A percentile compares a stretch with the other conserved stretches of the same genome.
Conservation (phyloP, 1,284 basidiomycete species). For the Cronartium ribicola region DNA sequence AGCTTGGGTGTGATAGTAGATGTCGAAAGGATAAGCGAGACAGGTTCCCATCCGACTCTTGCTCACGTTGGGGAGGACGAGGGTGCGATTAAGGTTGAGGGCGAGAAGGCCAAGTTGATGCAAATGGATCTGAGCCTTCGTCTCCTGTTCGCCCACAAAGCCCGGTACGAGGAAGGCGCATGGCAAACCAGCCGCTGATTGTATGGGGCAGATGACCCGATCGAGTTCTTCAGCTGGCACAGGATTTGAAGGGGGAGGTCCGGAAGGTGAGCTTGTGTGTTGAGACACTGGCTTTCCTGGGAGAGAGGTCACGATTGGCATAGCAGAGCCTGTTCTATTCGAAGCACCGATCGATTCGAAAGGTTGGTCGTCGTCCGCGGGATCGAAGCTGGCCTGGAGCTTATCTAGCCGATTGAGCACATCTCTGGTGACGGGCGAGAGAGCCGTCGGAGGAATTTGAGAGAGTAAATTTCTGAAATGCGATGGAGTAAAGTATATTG, state of each 20-base stretch:
- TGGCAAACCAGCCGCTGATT: not conserved
- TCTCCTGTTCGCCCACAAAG: conserved; percentile 48
- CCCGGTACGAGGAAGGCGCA: conserved; percentile 17
- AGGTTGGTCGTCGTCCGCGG: not conserved
- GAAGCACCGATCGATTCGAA: not conserved
- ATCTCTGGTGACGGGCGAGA: not conserved
- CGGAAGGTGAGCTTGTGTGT: not conserved
- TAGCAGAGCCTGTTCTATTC: not conserved
- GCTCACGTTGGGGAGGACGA: conserved; percentile 49
- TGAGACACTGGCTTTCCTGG: not conserved
- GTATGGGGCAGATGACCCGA: not conserved
- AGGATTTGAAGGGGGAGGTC: not conserved
- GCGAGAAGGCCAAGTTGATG: conserved; percentile 50
- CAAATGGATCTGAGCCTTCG: conserved; percentile 49
- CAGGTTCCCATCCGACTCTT: conserved; percentile 48
- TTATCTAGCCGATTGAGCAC: not conserved
- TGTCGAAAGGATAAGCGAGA: conserved; percentile 47
- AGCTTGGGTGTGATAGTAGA: conserved; percentile 47
- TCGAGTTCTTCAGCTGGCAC: not conserved
- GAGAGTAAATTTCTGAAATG: too few species aligned
- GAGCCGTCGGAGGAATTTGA: too few species aligned
- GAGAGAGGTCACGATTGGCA: not conserved
- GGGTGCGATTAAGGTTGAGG: conserved; percentile 48
- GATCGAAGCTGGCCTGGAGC: not conserved
- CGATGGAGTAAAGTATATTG: too few species aligned